These are phyloP conservation scores for Histomonas meleagridis DNA, from an alignment of 208 protist genomes.

Conservation along the genomic window DNA sequence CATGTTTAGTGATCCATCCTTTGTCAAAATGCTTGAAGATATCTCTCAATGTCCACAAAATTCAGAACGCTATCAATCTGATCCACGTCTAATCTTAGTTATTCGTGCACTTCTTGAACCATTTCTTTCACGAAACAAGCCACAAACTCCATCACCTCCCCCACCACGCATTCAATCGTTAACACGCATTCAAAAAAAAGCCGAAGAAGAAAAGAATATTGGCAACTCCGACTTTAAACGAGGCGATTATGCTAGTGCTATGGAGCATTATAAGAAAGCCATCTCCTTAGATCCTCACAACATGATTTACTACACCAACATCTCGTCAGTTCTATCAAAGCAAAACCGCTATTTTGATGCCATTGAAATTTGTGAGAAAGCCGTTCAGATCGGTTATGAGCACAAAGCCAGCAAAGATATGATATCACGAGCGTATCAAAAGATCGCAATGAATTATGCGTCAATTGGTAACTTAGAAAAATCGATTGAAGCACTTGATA, in stretches of 20 bases:
- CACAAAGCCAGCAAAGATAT: neutral
- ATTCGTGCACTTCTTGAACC: too few species aligned
- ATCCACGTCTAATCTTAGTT: too few species aligned
- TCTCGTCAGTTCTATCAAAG: neutral
- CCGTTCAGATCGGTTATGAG: neutral
- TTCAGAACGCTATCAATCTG: too few species aligned
- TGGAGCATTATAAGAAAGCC: conserved; percentile 9
- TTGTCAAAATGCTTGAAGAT: neutral
- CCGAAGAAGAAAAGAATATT: conserved; percentile 26
- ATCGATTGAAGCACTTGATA: neutral
- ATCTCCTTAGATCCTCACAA: conserved; percentile 29
- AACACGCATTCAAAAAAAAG: too few species aligned
- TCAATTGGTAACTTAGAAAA: neutral
- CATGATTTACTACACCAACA: conserved; percentile 31
- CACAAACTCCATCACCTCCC: too few species aligned
- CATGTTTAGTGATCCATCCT: neutral
- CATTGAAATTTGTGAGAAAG: neutral
- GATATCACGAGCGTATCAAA: neutral
- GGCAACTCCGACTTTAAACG: conserved; percentile 30
- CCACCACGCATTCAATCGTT: too few species aligned
- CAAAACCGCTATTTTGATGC: neutral
- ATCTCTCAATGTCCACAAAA: neutral
- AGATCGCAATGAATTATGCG: neutral
- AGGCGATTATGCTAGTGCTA: conserved; percentile 19
- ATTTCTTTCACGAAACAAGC: too few species aligned